These are phyloP conservation scores for Sugiyamaella americana DNA, from an alignment of 805 yeast species.

Conservation along the genomic window DNA sequence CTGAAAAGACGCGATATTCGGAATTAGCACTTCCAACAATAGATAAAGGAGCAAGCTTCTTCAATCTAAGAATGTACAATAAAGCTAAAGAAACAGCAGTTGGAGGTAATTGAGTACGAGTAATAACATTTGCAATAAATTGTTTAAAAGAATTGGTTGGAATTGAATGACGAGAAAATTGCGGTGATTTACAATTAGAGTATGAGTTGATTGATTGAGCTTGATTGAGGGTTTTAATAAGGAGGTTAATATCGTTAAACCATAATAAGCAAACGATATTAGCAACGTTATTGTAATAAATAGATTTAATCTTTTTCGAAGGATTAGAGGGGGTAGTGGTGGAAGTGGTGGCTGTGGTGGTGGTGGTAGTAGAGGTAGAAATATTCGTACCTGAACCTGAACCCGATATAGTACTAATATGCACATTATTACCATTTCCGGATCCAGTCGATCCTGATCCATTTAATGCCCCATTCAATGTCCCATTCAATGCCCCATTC, in stretches of 20 bases:
- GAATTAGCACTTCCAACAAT: slow-evolving; percentile 29
- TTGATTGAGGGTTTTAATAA: slow-evolving; percentile 2
- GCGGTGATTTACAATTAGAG: not conserved
- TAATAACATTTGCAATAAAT: slow-evolving; percentile 26
- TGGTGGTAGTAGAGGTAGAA: not conserved
- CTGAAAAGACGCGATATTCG: slow-evolving; percentile 41
- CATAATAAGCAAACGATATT: slow-evolving; percentile 29
- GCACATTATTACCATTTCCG: too few species aligned
- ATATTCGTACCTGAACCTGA: not conserved
- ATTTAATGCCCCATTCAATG: too few species aligned
- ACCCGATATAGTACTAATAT: not conserved
- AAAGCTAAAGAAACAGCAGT: slow-evolving; percentile 30
- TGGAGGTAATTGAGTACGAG: slow-evolving; percentile 29
- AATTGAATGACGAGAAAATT: slow-evolving; percentile 3
- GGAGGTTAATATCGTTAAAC: slow-evolving; percentile 22
- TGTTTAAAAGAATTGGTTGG: slow-evolving; percentile 26
- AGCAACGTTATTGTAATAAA: slow-evolving; percentile 25
- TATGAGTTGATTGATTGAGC: not conserved
- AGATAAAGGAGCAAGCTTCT: slow-evolving; percentile 19
- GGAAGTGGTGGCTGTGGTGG: not conserved
- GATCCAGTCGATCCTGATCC: too few species aligned
- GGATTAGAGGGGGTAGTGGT: not conserved
- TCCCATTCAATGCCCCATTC: too few species aligned
- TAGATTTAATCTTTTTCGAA: not conserved
- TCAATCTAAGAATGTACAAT: slow-evolving; percentile 29